Conservation (phyloP, 2,329 filamentous ascomycete species). For the Pseudonectria buxi region DNA sequence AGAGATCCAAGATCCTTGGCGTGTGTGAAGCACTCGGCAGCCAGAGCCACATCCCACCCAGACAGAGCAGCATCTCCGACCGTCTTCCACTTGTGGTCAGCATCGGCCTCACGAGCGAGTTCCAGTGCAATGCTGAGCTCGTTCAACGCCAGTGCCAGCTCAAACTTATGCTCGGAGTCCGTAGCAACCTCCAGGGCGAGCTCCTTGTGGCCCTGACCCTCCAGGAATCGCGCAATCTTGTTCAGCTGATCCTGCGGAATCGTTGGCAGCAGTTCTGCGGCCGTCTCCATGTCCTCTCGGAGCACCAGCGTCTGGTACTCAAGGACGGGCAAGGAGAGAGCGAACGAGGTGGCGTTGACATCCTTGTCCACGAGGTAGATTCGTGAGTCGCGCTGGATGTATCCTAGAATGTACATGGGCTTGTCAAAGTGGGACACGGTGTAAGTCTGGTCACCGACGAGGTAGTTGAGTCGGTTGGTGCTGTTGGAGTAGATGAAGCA, state of each 20-base stretch:
- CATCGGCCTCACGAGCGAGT: slow-evolving; percentile 74
- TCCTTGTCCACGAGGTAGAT: slow-evolving; percentile 97
- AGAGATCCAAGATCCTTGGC: slow-evolving; percentile 87
- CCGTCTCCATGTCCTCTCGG: slow-evolving; percentile 86
- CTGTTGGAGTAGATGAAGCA: slow-evolving; percentile 98
- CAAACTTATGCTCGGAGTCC: slow-evolving; percentile 93
- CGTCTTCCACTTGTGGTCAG: slow-evolving; percentile 97
- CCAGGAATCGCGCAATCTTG: slow-evolving; percentile 95
- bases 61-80: slow-evolving; percentile 86
- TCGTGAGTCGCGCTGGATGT: slow-evolving; percentile 89
- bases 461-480: slow-evolving; percentile 94
- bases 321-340: slow-evolving; percentile 82
- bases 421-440: slow-evolving; percentile 96
- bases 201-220: slow-evolving; percentile 96
- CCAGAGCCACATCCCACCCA: slow-evolving; percentile 80
- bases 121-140: slow-evolving; percentile 80
- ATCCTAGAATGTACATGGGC: slow-evolving; percentile 89
- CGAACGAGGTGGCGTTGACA: slow-evolving; percentile 83
- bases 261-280: slow-evolving; percentile 73
- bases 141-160: slow-evolving; percentile 75
- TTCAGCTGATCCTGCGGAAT: slow-evolving; percentile 93
- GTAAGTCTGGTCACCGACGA: slow-evolving; percentile 96
- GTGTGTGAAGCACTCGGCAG: slow-evolving; percentile 86
- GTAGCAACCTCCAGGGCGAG: slow-evolving; percentile 90
- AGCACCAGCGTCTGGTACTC: slow-evolving; percentile 97